These are phyloP conservation scores for Pseudogymnoascus sp. DNA, from an alignment of 2,329 filamentous ascomycete species.

Conservation along the genomic window DNA sequence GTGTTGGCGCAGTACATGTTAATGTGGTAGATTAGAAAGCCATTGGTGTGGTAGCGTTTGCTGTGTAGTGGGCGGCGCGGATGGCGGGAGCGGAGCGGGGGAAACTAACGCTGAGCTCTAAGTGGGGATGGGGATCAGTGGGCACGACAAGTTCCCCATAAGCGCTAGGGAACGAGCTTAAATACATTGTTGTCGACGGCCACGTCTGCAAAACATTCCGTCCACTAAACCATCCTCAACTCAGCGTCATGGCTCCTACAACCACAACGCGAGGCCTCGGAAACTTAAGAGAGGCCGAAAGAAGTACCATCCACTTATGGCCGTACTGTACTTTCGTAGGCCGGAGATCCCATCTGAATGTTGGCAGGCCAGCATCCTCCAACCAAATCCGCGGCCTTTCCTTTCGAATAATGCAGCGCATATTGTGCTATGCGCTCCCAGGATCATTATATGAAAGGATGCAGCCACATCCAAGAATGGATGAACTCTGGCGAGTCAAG, in stretches of 20 bases:
- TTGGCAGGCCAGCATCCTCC: neutral
- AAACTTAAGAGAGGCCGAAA: neutral
- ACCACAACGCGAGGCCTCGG: neutral
- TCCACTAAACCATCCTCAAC: neutral
- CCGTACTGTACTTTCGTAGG: neutral
- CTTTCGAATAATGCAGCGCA: neutral
- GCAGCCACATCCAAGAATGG: constrained; percentile 4
- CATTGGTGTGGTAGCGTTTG: neutral
- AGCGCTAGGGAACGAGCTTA: constrained; percentile 4
- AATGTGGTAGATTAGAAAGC: neutral
- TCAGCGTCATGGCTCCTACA: neutral
- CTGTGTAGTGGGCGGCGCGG: neutral
- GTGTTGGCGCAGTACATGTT: neutral
- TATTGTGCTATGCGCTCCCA: neutral
- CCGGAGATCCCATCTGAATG: constrained; percentile 3
- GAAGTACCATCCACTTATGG: neutral
- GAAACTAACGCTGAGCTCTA: constrained; percentile 3
- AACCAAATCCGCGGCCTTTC: neutral
- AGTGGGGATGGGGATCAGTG: constrained; percentile 7
- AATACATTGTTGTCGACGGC: constrained; percentile 1
- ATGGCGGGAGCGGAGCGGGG: constrained; percentile 2
- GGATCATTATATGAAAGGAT: constrained; percentile 7
- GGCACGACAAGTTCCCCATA: neutral
- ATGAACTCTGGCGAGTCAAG: neutral
- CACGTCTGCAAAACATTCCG: neutral